These are phyloP conservation scores for Fraxinus dipetala DNA, from an alignment of 305 asterid genomes.

Conservation along the genomic window DNA sequence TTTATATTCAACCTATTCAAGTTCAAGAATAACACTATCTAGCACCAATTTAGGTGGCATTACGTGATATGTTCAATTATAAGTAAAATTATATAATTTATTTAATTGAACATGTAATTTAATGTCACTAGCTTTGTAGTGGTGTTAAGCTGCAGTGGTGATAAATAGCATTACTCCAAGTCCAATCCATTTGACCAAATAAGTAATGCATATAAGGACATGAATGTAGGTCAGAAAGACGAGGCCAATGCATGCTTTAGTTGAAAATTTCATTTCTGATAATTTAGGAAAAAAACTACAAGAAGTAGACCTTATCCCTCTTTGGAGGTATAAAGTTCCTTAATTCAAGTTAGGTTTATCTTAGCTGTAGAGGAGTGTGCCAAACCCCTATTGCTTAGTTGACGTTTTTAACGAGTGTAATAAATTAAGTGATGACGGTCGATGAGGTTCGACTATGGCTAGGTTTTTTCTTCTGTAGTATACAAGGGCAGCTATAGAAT, in stretches of 20 bases:
- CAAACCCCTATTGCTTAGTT: neutral
- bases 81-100: no score
- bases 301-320: neutral
- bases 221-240: neutral
- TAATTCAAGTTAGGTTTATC: neutral
- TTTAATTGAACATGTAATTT: no score
- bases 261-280: neutral
- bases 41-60: no score
- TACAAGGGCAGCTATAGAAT: neutral
- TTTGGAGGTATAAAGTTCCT: neutral
- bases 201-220: neutral
- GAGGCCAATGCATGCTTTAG: neutral
- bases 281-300: neutral
- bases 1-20: no score
- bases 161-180: no score
- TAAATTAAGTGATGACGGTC: neutral
- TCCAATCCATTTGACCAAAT: neutral
- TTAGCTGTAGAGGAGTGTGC: neutral
- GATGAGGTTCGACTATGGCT: neutral
- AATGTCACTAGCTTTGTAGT: no score
- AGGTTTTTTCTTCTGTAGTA: neutral
- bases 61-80: no score
- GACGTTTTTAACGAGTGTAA: neutral
- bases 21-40: no score
- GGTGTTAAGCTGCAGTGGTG: no score